These are phyloP conservation scores for Blastocladiella britannica DNA, from an alignment of 192 early-diverging fungal genomes.

Conservation along the genomic window DNA sequence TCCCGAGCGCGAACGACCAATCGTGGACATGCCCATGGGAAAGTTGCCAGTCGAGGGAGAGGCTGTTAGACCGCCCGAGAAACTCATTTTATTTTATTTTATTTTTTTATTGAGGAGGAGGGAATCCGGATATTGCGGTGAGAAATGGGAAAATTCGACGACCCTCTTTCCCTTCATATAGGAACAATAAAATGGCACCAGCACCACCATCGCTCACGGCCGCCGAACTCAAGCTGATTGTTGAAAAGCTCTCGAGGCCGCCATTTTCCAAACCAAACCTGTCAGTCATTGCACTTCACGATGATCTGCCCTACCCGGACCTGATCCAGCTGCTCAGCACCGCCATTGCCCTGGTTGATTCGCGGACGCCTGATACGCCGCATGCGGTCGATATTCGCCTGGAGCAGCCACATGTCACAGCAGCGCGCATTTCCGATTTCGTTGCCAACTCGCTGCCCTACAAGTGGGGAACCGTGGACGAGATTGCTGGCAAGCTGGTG, in stretches of 20 bases:
- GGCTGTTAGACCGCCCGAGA: too few species aligned
- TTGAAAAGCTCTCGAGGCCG: constrained; percentile 2
- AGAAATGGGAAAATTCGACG: too few species aligned
- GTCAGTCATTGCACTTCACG: constrained; percentile 3
- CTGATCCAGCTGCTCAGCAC: constrained; percentile 2
- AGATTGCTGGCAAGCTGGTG: background rate
- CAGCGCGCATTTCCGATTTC: constrained; percentile 1
- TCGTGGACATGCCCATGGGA: too few species aligned
- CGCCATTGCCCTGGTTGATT: constrained; percentile 1
- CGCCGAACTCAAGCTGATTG: background rate
- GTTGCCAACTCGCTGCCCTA: background rate
- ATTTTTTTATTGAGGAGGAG: too few species aligned
- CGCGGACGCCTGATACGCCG: background rate
- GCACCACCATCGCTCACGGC: too few species aligned
- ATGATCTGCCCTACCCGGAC: constrained; percentile 2
- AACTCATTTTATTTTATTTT: too few species aligned
- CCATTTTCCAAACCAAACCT: constrained; percentile 5
- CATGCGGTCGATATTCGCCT: constrained; percentile 3
- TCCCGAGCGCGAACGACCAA: too few species aligned
- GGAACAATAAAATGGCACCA: too few species aligned
- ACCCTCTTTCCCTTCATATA: too few species aligned
- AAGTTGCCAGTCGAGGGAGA: too few species aligned
- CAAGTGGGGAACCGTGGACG: background rate
- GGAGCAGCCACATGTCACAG: constrained; percentile 2
- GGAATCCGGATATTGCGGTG: too few species aligned